Evolutionary conservation across 768 basidiomycete species (phyloP).

Genomic region (Lactarius psammicola): DNA sequence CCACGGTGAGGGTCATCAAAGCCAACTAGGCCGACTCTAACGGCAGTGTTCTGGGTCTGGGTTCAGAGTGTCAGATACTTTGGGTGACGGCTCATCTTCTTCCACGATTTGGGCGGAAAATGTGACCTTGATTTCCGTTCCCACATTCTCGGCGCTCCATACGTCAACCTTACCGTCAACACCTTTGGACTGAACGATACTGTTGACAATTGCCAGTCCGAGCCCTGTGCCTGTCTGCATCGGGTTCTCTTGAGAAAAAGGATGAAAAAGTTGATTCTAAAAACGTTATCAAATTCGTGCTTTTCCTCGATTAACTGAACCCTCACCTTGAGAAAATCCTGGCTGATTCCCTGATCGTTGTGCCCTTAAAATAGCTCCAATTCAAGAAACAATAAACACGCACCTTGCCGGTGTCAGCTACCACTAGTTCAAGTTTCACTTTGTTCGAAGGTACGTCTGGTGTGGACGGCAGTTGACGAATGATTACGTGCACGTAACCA

Average conservation of each 20-base stretch:
- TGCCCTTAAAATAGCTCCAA: not conserved
- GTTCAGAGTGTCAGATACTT: constrained; percentile 32
- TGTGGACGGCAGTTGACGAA: constrained; percentile 67
- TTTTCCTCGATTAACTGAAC: not conserved
- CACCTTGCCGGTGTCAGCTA: constrained; percentile 89
- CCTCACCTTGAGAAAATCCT: constrained; percentile 81
- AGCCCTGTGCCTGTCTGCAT: constrained; percentile 90
- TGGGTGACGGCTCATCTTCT: constrained; percentile 31
- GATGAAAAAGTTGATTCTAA: constrained; percentile 94
- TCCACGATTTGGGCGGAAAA: constrained; percentile 69
- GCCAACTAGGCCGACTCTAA: constrained; percentile 61
- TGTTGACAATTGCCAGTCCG: constrained; percentile 93
- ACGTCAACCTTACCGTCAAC: constrained; percentile 93
- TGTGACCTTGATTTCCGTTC: constrained; percentile 87
- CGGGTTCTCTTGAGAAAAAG: constrained; percentile 96
- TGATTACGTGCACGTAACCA: constrained; percentile 82
- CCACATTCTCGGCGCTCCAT: constrained; percentile 84
- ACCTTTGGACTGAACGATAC: constrained; percentile 81
- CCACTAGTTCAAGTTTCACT: constrained; percentile 77
- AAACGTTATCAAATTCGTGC: not conserved
- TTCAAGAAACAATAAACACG: constrained; percentile 12
- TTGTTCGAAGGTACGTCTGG: constrained; percentile 54
- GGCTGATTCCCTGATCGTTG: constrained; percentile 72
- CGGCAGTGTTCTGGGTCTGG: constrained; percentile 31
- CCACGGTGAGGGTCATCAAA: constrained; percentile 69